Conservation (phyloP, 1,139 yeast genomes). For the Candida tropicalis region DNA sequence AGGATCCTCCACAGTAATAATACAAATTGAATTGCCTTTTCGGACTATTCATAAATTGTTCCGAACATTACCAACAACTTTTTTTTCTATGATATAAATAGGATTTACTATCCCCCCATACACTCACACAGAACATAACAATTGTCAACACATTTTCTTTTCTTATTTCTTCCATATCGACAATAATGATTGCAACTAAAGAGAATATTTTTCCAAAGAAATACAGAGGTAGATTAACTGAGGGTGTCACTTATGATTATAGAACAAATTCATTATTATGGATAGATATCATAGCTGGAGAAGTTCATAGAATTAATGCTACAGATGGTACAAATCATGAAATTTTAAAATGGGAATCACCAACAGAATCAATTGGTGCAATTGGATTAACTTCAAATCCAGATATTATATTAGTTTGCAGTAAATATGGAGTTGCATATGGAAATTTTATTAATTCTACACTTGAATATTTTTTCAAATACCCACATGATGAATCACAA, state of each 20-base stretch:
- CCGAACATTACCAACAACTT: not conserved
- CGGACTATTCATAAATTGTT: not conserved
- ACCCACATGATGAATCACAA: slow-evolving; percentile 37
- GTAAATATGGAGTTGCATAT: slow-evolving; percentile 57
- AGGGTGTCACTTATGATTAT: slow-evolving; percentile 67
- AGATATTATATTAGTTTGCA: slow-evolving; percentile 50
- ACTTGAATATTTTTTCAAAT: slow-evolving; percentile 48
- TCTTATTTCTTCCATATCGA: not conserved
- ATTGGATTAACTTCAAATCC: slow-evolving; percentile 57
- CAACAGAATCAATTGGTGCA: slow-evolving; percentile 56
- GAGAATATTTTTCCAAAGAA: slow-evolving; percentile 39
- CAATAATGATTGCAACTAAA: slow-evolving; percentile 11
- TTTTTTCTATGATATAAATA: no score
- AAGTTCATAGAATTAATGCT: slow-evolving; percentile 51
- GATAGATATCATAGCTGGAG: slow-evolving; percentile 68
- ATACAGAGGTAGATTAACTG: slow-evolving; percentile 59
- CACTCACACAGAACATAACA: not conserved
- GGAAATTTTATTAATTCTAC: slow-evolving; percentile 45
- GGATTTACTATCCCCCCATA: no score
- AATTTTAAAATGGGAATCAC: slow-evolving; percentile 37
- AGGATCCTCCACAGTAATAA: not conserved
- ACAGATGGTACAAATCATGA: slow-evolving; percentile 35
- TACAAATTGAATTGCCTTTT: slow-evolving; percentile 3
- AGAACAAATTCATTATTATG: slow-evolving; percentile 61
- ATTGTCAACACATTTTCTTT: no score